phyloP scores from a whole-genome alignment of 441 rosid species.

The Populus trichocarpa region DNA sequence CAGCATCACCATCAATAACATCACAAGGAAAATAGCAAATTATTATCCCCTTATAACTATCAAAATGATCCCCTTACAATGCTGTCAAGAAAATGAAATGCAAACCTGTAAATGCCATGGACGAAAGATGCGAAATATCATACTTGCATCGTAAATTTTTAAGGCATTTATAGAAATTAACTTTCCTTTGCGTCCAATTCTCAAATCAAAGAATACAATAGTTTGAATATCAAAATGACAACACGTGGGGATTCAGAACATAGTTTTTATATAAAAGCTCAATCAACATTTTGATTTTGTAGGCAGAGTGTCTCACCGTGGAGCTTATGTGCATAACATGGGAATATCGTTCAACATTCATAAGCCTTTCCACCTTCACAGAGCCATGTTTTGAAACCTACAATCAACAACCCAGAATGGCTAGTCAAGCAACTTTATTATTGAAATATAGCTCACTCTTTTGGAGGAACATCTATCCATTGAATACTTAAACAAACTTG shows the following conservation, averaged over 20 bases:
- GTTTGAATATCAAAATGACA: neutral
- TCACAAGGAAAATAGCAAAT: neutral
- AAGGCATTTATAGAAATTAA: neutral
- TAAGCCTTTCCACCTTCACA: conserved; percentile 80
- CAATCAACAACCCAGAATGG: neutral
- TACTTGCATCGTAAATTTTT: neutral
- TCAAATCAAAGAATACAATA: neutral
- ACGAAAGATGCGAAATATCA: neutral
- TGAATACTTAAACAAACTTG: neutral
- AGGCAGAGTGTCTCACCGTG: conserved; percentile 46
- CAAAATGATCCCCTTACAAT: neutral
- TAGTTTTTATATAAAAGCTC: neutral
- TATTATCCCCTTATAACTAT: neutral
- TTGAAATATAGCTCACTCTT: neutral
- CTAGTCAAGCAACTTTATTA: neutral
- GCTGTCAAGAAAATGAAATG: neutral
- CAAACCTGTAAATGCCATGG: neutral
- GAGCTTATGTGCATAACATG: conserved; percentile 99
- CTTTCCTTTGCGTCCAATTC: neutral
- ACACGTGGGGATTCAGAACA: neutral
- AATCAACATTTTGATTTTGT: neutral
- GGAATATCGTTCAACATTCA: conserved; percentile 83
- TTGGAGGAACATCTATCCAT: neutral
- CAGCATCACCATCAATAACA: neutral
- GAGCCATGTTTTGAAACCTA: conserved; percentile 80